phyloP scores from a whole-genome alignment of 345 rosid species.

The Heritiera littoralis region DNA sequence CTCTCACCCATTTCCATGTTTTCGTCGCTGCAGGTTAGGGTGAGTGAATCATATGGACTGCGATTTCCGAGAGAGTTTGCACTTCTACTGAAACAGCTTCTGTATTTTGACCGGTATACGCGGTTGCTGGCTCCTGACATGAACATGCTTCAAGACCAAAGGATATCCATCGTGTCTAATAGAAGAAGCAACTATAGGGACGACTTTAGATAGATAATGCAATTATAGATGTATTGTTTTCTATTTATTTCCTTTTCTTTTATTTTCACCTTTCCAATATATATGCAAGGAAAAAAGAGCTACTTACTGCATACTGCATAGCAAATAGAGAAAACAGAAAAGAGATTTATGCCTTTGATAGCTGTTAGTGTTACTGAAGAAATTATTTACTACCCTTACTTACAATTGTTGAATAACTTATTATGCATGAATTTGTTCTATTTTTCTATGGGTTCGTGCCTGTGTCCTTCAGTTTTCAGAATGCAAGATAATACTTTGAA shows the following conservation, averaged over 20 bases:
- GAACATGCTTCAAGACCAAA: slow-evolving; percentile 98
- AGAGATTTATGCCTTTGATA: not conserved
- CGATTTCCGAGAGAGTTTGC: slow-evolving; percentile 93
- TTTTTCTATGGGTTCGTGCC: not conserved
- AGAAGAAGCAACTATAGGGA: slow-evolving; percentile 51
- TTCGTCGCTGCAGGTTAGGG: slow-evolving; percentile 55
- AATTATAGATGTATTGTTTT: not conserved
- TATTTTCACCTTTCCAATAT: not conserved
- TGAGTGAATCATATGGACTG: slow-evolving; percentile 88
- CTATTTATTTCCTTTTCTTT: not conserved
- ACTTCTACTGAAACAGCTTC: slow-evolving; percentile 95
- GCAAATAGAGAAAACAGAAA: not conserved
- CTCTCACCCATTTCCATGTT: not conserved
- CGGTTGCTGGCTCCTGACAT: slow-evolving; percentile 83
- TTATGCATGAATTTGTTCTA: not conserved
- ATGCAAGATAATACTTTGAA: not conserved
- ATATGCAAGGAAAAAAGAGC: not conserved
- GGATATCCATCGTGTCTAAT: slow-evolving; percentile 73
- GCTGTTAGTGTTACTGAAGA: too few relatives aligned
- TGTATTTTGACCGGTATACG: slow-evolving; percentile 91
- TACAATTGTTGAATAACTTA: not conserved
- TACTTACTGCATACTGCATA: not conserved
- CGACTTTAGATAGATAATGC: slow-evolving; percentile 43
- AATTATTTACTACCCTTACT: not conserved
- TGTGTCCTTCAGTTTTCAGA: not conserved